Evolutionary conservation across 148 eudicot species (phyloP), one percentile per base, ranked within the genome.

Genomic region (Vaccinium macrocarpon): DNA sequence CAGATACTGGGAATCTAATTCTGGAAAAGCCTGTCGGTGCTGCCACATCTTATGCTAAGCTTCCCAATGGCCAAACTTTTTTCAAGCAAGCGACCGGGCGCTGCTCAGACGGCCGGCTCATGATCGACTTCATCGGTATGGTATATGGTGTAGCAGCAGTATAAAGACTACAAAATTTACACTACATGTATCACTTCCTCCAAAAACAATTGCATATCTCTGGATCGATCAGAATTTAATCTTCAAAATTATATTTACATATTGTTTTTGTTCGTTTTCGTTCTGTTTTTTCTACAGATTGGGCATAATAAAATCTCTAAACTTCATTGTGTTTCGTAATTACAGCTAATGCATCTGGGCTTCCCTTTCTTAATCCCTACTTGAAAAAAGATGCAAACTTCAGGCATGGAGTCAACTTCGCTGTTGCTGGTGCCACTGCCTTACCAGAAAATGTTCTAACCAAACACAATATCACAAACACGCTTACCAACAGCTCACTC

Each of bases 351-450:
- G 79, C 79, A 76, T 21, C 79, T 0, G 56, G 79, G 7, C 55
- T 76, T 46, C 79, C 56, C 6, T 76, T 76, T 19, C 79, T 76
- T 14, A 48, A 46, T 76, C 79, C 79, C 0, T 76, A 76, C 55
- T 15, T 19, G 79, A 4, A 76, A 6, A 76, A 23, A 10, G 29
- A n/a, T 48, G 79, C 53, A n/a, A 23, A 48, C 3, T 76, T 76
- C 29, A 48, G 29, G 21, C 15, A 76, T 5, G 55, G 56, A 49
- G 79, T 27, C n/a, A 48, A 76, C 55, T 76, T 48, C 3, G 79
- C 56, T 7, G 79, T 49, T 49, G 79, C 79, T 15, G 55, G 79
- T 5, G 29, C 75, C 55, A 76, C 79, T 48, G 32, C 79, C 25
- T 76, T 76, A 23, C 14, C 56, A 1, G 14, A 3, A 4, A 12